These are phyloP conservation scores for Trichoderma cornu-damae DNA, from an alignment of 2,329 filamentous ascomycete species.

Conservation along the genomic window DNA sequence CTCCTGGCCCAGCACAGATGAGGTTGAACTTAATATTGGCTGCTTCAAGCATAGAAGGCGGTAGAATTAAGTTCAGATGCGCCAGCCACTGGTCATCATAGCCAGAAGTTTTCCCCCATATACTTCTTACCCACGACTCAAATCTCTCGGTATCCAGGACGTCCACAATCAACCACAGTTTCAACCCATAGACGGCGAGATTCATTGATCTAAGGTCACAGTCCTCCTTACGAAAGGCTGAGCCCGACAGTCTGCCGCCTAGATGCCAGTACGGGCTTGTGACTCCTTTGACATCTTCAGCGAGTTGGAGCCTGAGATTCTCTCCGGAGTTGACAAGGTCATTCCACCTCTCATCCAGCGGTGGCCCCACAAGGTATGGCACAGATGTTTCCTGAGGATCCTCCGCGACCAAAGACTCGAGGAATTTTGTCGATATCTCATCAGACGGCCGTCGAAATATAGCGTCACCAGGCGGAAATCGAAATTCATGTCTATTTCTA, in stretches of 20 bases:
- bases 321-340: no score
- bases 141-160: no score
- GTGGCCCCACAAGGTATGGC: no score
- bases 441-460: no score
- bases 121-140: neutral
- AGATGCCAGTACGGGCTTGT: neutral
- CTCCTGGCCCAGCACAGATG: neutral
- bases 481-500: no score
- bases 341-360: no score
- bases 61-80: neutral
- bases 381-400: no score
- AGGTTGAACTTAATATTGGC: neutral
- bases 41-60: neutral
- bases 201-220: neutral
- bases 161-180: no score
- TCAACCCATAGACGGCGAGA: no score
- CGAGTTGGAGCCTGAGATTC: neutral
- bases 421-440: no score
- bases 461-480: no score
- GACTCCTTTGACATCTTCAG: neutral
- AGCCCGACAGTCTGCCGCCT: neutral
- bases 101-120: neutral
- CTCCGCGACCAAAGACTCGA: no score
- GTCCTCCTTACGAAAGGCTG: neutral
- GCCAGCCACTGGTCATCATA: neutral